These are phyloP conservation scores for Mycena latifolia DNA, from an alignment of 768 basidiomycete species.

Conservation along the genomic window DNA sequence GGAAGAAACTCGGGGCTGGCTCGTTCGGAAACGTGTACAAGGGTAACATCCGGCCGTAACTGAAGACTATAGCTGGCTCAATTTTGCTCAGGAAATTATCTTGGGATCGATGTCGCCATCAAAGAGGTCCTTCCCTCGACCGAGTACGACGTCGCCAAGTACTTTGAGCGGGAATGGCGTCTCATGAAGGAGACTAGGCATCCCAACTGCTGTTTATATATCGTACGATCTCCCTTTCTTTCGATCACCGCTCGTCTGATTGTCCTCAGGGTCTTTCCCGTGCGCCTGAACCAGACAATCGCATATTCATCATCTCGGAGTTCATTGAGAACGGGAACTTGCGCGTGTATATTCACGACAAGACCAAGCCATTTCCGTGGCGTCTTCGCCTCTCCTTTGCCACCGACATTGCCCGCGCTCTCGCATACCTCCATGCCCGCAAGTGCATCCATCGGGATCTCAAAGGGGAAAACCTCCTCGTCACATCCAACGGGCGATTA, in stretches of 20 bases:
- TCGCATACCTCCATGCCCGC: constrained; percentile 97
- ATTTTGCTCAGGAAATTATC: constrained; percentile 75
- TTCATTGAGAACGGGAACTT: constrained; percentile 95
- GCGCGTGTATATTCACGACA: constrained; percentile 91
- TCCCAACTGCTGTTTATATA: constrained; percentile 28
- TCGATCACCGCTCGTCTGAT: constrained; percentile 84
- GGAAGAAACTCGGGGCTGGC: constrained; percentile 93
- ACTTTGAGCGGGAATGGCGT: constrained; percentile 98
- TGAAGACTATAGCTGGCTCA: background rate
- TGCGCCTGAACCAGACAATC: constrained; percentile 80
- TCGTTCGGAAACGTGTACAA: constrained; percentile 96
- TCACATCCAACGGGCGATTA: constrained; percentile 92
- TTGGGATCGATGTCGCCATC: constrained; percentile 96
- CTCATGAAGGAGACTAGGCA: constrained; percentile 80
- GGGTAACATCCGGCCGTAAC: constrained; percentile 53
- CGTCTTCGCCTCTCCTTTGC: constrained; percentile 94
- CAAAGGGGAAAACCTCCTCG: constrained; percentile 97
- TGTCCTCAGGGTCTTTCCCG: constrained; percentile 92
- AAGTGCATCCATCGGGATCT: constrained; percentile 92
- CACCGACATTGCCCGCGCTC: constrained; percentile 91
- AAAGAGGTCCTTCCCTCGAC: constrained; percentile 95
- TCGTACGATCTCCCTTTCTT: constrained; percentile 61
- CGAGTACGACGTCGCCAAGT: constrained; percentile 96
- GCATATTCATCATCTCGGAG: constrained; percentile 96
- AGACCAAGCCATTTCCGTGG: constrained; percentile 90